A percentile compares a stretch with the other conserved stretches of the same genome.
Evolutionary conservation across 176 grass and related monocot species (phyloP).

Genomic region (Aegilops speltoides): DNA sequence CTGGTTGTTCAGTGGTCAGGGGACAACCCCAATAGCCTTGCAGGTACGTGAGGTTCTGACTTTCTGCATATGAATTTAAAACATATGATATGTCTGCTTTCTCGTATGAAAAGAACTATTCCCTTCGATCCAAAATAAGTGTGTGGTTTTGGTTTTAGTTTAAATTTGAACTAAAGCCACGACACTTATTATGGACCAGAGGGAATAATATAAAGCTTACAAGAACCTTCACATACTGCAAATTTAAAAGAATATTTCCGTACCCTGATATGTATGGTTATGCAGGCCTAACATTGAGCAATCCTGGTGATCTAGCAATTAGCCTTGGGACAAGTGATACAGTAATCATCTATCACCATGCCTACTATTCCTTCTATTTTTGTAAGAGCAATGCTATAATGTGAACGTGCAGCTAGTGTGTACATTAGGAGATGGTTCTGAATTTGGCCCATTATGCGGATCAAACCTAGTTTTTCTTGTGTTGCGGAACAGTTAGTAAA

Average conservation of each 20-base stretch:
- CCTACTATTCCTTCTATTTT: not conserved
- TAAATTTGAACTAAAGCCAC: no score
- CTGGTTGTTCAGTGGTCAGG: constrained; percentile 87
- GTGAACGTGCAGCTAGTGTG: not conserved
- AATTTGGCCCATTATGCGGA: not conserved
- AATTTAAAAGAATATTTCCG: not conserved
- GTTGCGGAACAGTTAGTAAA: not conserved
- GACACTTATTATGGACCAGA: no score
- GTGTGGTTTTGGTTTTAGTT: no score
- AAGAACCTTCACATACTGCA: not conserved
- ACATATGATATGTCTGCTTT: not conserved
- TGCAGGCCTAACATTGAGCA: constrained; percentile 72
- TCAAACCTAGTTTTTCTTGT: not conserved
- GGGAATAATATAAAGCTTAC: not conserved
- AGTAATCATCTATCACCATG: constrained; percentile 48
- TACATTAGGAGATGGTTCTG: not conserved
- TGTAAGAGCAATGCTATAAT: not conserved
- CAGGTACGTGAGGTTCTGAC: constrained; percentile 38
- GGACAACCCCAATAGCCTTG: constrained; percentile 95
- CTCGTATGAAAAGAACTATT: not conserved
- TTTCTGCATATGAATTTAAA: not conserved
- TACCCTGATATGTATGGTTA: not conserved
- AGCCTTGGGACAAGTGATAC: constrained; percentile 96
- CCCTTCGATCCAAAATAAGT: no score
- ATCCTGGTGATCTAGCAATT: constrained; percentile 86